A percentile compares a stretch with the other conserved stretches of the same genome.
Conservation (phyloP, 805 yeast genomes). For the Pichia membranifaciens region DNA sequence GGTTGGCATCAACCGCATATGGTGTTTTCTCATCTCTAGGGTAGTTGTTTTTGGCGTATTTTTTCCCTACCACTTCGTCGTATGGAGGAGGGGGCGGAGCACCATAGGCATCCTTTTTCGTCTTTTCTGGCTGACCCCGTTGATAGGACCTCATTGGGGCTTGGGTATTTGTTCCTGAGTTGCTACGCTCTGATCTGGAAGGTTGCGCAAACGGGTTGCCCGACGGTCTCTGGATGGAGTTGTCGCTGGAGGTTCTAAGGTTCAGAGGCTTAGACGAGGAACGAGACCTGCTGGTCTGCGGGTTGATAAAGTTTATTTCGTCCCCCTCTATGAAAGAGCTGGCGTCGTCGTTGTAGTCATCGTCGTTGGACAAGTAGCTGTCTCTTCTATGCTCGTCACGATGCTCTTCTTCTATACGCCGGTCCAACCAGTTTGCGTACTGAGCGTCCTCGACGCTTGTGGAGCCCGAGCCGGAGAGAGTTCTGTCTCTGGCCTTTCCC, state of each 20-base stretch:
- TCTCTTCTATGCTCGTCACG: slow-evolving; percentile 20
- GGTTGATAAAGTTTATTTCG: slow-evolving; percentile 13
- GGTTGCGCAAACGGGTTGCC: slow-evolving; percentile 13
- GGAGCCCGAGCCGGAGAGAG: slow-evolving; percentile 9
- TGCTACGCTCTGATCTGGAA: slow-evolving; percentile 7
- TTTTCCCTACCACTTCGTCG: slow-evolving; percentile 60
- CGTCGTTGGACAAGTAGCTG: not conserved
- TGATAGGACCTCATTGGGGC: slow-evolving; percentile 4
- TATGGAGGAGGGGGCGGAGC: slow-evolving; percentile 61
- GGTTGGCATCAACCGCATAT: slow-evolving; percentile 14
- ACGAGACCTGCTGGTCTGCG: not conserved
- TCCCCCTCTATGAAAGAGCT: slow-evolving; percentile 25
- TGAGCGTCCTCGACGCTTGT: slow-evolving; percentile 26
- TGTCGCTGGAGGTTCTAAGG: slow-evolving; percentile 13
- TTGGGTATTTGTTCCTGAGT: slow-evolving; percentile 1
- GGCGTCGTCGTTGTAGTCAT: slow-evolving; percentile 35
- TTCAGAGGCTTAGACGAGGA: slow-evolving; percentile 15
- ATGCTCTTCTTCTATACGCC: slow-evolving; percentile 26
- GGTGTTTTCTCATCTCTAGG: slow-evolving; percentile 31
- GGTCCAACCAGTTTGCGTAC: slow-evolving; percentile 55
- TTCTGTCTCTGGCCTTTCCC: slow-evolving; percentile 18
- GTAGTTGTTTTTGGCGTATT: slow-evolving; percentile 37
- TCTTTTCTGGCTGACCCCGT: not conserved
- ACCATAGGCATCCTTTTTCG: not conserved
- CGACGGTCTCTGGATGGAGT: slow-evolving; percentile 11